Evolutionary conservation across 441 rosid genomes (phyloP).

Genomic region (Rhodomyrtus psidioides): DNA sequence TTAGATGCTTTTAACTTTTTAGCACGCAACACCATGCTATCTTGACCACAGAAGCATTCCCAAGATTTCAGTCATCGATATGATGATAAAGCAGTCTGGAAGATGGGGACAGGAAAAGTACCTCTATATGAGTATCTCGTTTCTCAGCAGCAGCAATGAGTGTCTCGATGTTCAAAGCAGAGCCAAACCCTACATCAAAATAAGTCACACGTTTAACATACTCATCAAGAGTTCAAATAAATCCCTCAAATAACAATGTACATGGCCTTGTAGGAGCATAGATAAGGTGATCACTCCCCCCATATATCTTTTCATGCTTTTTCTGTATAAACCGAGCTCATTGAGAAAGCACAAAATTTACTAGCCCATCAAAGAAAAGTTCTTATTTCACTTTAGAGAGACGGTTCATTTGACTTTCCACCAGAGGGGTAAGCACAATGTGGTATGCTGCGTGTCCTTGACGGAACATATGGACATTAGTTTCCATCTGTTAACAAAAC

Average conservation of each 20-base stretch:
- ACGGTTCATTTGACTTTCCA: background rate
- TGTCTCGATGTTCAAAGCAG: slow-evolving; percentile 97
- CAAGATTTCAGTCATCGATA: background rate
- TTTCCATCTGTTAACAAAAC: background rate
- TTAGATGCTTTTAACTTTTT: background rate
- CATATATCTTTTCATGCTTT: background rate
- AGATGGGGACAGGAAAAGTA: slow-evolving; percentile 8
- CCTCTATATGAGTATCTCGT: slow-evolving; percentile 90
- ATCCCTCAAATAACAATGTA: background rate
- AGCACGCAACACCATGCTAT: background rate
- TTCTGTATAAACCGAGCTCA: background rate
- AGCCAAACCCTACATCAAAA: slow-evolving; percentile 73
- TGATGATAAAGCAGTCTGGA: background rate
- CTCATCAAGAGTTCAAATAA: background rate
- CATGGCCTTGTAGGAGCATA: background rate
- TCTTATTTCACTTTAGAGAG: background rate
- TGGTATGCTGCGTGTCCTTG: background rate
- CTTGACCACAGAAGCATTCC: background rate
- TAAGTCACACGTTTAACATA: background rate
- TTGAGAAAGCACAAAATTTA: background rate
- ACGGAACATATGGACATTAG: background rate
- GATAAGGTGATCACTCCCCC: background rate
- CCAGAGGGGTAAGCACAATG: background rate
- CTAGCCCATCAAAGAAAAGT: background rate
- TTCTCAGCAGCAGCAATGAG: slow-evolving; percentile 99